These are phyloP conservation scores for Tetracentron sinense DNA, from an alignment of 164 flowering plant genomes.

Conservation along the genomic window DNA sequence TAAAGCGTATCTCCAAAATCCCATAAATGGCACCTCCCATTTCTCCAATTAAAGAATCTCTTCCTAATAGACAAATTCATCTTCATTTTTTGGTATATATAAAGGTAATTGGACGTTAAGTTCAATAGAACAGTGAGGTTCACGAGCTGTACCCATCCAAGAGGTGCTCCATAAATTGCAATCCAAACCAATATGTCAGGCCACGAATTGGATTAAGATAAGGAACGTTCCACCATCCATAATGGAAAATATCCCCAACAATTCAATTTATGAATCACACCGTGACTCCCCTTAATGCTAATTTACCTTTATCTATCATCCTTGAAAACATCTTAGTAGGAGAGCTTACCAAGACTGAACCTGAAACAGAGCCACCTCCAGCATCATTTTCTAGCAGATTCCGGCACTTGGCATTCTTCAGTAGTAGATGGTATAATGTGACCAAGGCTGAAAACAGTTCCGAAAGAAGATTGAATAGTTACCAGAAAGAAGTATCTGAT, in stretches of 20 bases:
- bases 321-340: neutral
- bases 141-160: too few relatives aligned
- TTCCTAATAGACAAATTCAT: neutral
- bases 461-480: neutral
- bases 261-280: neutral
- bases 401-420: constrained; percentile 79
- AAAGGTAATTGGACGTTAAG: neutral
- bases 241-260: neutral
- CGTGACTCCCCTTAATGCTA: neutral
- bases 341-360: constrained; percentile 68
- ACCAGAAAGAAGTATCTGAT: neutral
- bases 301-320: neutral
- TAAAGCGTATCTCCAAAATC: neutral
- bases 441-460: constrained; percentile 63
- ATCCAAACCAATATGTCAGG: too few relatives aligned
- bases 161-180: too few relatives aligned
- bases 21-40: neutral
- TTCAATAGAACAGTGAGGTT: too few relatives aligned
- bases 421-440: constrained; percentile 76
- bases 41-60: neutral
- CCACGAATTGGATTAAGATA: too few relatives aligned
- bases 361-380: constrained; percentile 94
- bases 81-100: too few relatives aligned
- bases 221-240: too few relatives aligned
- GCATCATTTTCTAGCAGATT: constrained; percentile 87